These are phyloP conservation scores for Ormosia semicastrata DNA, from an alignment of 306 rosid genomes.

Conservation along the genomic window DNA sequence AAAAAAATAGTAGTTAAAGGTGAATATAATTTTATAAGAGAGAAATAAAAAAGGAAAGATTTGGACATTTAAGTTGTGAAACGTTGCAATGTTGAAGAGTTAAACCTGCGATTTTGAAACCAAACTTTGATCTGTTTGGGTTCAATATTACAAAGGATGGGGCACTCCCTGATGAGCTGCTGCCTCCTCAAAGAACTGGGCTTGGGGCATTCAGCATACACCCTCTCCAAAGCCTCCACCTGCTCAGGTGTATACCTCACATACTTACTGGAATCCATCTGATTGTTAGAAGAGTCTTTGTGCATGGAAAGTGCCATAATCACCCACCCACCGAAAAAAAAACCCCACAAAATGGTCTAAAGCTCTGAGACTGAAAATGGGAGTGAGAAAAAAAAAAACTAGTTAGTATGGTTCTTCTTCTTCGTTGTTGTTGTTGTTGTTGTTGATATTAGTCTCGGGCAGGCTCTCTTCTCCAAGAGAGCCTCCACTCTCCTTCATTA, in stretches of 20 bases:
- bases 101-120: constrained; percentile 95
- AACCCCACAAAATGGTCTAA: neutral
- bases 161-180: constrained; percentile 93
- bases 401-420: constrained; percentile 44
- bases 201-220: constrained; percentile 90
- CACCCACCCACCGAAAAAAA: neutral
- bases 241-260: constrained; percentile 96
- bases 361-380: neutral
- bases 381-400: neutral
- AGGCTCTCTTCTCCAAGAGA: constrained; percentile 96
- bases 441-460: constrained; percentile 41
- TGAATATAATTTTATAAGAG: neutral
- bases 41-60: neutral
- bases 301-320: constrained; percentile 76
- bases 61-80: neutral
- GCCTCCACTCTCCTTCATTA: constrained; percentile 95
- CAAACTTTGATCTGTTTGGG: constrained; percentile 99
- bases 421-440: constrained; percentile 8
- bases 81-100: neutral
- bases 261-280: constrained; percentile 87
- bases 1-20: neutral
- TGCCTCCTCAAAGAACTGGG: constrained; percentile 92
- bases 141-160: constrained; percentile 85
- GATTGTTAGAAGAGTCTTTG: constrained; percentile 56
- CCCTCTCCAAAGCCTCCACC: constrained; percentile 95